Conservation (phyloP, 495 filamentous ascomycete genomes). For the Aspergillus taichungensis region DNA sequence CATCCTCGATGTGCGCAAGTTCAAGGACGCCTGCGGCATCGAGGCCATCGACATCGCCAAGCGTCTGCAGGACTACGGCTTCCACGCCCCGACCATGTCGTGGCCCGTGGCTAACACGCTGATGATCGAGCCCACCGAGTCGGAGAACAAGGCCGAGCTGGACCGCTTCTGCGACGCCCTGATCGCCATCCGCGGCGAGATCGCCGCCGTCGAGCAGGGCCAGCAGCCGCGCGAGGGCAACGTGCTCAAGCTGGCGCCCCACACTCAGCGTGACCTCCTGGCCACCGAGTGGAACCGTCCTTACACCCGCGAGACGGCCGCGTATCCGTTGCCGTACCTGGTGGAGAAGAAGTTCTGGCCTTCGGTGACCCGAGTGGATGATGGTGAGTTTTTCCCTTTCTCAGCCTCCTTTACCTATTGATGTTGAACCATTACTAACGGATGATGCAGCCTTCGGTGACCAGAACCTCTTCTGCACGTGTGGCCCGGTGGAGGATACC, state of each 20-base stretch:
- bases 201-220: slow-evolving; percentile 75
- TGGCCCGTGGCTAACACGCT: slow-evolving; percentile 95
- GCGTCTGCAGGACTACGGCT: slow-evolving; percentile 95
- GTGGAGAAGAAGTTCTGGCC: slow-evolving; percentile 99
- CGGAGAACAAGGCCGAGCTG: slow-evolving; percentile 85
- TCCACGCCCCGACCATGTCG: slow-evolving; percentile 97
- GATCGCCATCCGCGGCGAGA: slow-evolving; percentile 82
- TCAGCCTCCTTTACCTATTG: background rate
- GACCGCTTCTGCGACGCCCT: slow-evolving; percentile 93
- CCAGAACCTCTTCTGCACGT: slow-evolving; percentile 91
- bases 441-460: slow-evolving; percentile 69
- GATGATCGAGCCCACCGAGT: slow-evolving; percentile 98
- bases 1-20: slow-evolving; percentile 82
- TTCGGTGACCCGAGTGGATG: slow-evolving; percentile 77
- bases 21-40: slow-evolving; percentile 77
- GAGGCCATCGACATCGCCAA: slow-evolving; percentile 98
- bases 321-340: slow-evolving; percentile 79
- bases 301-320: slow-evolving; percentile 76
- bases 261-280: slow-evolving; percentile 77
- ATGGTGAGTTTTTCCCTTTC: slow-evolving; percentile 51
- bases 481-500: slow-evolving; percentile 62
- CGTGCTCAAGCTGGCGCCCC: slow-evolving; percentile 86
- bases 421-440: slow-evolving; percentile 10
- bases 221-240: slow-evolving; percentile 71
- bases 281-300: slow-evolving; percentile 60